Base-by-base conservation (phyloP, 192 early-diverging fungal genomes). In the Coemansia biformis region DNA sequence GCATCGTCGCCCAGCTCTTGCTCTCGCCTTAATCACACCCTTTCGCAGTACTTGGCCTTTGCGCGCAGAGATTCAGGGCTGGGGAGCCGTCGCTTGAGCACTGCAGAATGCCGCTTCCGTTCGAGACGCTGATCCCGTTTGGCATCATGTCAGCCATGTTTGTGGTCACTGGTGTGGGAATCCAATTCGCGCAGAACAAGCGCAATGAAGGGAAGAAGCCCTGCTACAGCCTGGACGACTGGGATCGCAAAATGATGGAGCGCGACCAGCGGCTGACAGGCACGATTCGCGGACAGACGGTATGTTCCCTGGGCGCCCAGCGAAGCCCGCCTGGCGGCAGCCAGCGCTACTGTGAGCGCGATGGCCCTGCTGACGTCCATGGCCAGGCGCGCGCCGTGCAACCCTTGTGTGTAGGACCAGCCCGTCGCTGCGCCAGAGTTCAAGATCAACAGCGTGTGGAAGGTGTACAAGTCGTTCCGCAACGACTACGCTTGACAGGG, bases 191-290 rank as follows among this genome's bases (percentile, higher is more conserved):
- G 32, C 82, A 81, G 46, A 66, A 60, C 34, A 77, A 78, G 52
- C 37, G 69, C 37, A 83, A 85, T 54, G 85, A 83, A 52, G 73
- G 75, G 54, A 82, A 86, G 77, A 69, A 79, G 29, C 61, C 71
- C 21, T 79, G 87, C 59, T 81, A 77, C 64, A 72, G 69, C 59
- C 43, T 86, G 34, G 84, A 85, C 48, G 78, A 75, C 59, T 89
- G 87, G 87, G 87, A 89, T 43, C 67, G 66, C 46, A 75, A 83
- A 54, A 89, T 89, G 87, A 81, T 87, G 83, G 76, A 76, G 38
- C 85, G 87, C 66, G 87, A 89, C 55, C 65, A 58, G 54, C 80
- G 83, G 51, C 68, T 89, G 23, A 89, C 85, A 17, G 87, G 87
- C 49, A 80, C 79, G 8, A 24, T 60, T 24, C 79, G 84, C 47